These are phyloP conservation scores for Gastrolobium bilobum DNA, from an alignment of 306 rosid genomes.

Conservation along the genomic window DNA sequence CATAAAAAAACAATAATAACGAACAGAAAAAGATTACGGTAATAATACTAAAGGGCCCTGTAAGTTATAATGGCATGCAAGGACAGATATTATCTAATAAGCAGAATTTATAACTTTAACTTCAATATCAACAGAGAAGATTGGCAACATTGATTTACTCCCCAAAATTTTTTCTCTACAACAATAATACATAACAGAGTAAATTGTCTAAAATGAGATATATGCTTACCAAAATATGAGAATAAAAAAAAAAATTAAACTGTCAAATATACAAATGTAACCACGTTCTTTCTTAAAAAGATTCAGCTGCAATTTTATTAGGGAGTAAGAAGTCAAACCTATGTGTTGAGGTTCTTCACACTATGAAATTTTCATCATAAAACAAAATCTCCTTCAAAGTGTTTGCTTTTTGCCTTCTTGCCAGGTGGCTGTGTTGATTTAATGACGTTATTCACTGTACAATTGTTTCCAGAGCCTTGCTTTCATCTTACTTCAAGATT, in stretches of 20 bases:
- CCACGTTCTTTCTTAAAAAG: background rate
- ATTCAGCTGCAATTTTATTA: constrained; percentile 18
- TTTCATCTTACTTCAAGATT: constrained; percentile 34
- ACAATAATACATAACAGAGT: constrained; percentile 8
- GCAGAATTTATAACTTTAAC: constrained; percentile 6
- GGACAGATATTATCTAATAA: background rate
- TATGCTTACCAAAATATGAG: constrained; percentile 35
- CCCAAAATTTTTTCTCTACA: background rate
- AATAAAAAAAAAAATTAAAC: background rate
- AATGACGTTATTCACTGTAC: constrained; percentile 34
- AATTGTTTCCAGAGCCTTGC: constrained; percentile 14
- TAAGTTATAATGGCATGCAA: constrained; percentile 7
- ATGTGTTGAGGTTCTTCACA: too few relatives aligned
- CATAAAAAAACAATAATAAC: background rate
- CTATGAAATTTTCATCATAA: constrained; percentile 14
- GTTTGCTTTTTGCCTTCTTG: constrained; percentile 37
- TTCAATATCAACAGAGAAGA: constrained; percentile 16
- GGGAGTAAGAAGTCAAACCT: constrained; percentile 10
- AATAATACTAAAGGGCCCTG: constrained; percentile 5
- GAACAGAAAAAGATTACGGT: background rate
- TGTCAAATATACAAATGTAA: constrained; percentile 7
- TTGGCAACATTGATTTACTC: constrained; percentile 18
- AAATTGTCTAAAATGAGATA: constrained; percentile 12
- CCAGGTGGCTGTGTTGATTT: background rate
- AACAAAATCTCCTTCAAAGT: background rate